phyloP scores from a whole-genome alignment of 139 green algal genomes.

The Chloropicon primus region DNA sequence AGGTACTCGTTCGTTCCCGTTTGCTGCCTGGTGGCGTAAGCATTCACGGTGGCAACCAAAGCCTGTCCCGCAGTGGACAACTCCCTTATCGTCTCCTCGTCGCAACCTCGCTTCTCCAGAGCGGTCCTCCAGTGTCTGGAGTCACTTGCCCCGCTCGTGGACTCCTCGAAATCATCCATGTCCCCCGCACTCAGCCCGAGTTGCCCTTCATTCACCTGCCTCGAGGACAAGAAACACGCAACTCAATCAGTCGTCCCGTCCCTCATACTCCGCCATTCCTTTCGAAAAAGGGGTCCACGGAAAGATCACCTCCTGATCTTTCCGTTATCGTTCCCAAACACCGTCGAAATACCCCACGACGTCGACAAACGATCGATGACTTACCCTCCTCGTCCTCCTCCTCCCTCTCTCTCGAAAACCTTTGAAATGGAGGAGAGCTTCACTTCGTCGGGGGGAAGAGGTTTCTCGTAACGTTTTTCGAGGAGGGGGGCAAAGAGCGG shows the following conservation, averaged over 20 bases:
- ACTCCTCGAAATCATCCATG: background rate
- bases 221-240: no score
- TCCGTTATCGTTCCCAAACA: no score
- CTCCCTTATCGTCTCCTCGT: background rate
- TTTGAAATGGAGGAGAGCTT: no score
- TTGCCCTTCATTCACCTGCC: background rate
- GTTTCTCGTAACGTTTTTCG: no score
- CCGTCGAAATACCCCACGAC: no score
- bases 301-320: no score
- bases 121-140: background rate
- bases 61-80: background rate
- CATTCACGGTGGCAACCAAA: background rate
- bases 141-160: background rate
- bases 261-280: no score
- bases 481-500: no score
- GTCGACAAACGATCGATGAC: no score
- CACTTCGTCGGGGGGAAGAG: no score
- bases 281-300: no score
- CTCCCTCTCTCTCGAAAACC: background rate
- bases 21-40: background rate
- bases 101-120: background rate
- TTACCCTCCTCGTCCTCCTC: background rate
- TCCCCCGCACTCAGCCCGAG: background rate
- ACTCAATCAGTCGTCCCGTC: no score
- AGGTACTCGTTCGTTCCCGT: background rate